Evolutionary conservation across 2,329 filamentous ascomycete species (phyloP), one percentile per base, ranked within the genome.

Genomic region (Xylariaceae sp.): DNA sequence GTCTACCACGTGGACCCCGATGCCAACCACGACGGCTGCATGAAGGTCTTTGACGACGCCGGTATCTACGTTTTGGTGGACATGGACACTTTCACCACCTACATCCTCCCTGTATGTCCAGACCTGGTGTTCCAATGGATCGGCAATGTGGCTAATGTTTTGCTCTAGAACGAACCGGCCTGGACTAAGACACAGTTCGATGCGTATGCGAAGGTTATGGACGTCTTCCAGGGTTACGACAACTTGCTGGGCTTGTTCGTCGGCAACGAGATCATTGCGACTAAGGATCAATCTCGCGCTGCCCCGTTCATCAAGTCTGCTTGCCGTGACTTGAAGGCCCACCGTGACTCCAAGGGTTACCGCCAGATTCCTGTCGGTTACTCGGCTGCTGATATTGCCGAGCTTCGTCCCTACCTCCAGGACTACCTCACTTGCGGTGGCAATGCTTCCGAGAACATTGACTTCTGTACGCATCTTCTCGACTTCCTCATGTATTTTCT

Each of bases 21-120:
- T 2, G 84, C 77, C 37, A 78, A 93, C 71, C 92, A 96, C 73
- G 80, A 83, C 59, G 87, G 81, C 17, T 96, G 91, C 77, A 95
- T 96, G 90, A 80, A 80, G 56, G 87, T 86, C 1, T 90, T 96
- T 71, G 85, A 84, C 10, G 84, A 91, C 67, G 88, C 85, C 48
- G 89, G 89, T 59, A 93, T 96, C 72, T 95, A 96, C 72, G 75
- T 91, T 56, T 87, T 93, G 71, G 82, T 95, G 53, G 92, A 96
- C 73, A 80, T 96, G 61, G 92, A 92, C 69, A 89, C 87, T 4
- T 88, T 89, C 69, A 75, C 78, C 65, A 88, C 86, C 0, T 87
- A 88, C 70, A 88, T 91, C 64, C 74, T 85, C 63, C 81, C 86
- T 44, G 82, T 85, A 72, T 65, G 79, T 71, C 53, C 18, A 23